phyloP scores from a whole-genome alignment of 1,284 basidiomycete genomes.

The Cutaneotrichosporon sp. region DNA sequence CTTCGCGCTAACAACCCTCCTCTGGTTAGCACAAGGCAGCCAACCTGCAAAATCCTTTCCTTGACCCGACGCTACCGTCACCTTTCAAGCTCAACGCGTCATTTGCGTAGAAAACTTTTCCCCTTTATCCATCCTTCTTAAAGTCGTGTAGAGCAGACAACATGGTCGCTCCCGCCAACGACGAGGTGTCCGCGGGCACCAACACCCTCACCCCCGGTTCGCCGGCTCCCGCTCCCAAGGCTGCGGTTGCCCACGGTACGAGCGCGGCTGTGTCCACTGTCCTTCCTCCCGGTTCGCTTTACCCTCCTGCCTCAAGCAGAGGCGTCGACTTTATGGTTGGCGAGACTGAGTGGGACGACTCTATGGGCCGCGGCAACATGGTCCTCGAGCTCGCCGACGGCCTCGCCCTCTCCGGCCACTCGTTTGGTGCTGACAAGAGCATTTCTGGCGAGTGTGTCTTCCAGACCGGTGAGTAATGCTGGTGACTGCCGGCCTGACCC shows the following conservation, averaged over 20 bases:
- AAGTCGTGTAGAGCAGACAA: slow-evolving; percentile 4
- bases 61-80: neutral
- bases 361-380: slow-evolving; percentile 54
- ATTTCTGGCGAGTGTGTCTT: slow-evolving; percentile 98
- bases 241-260: slow-evolving; percentile 21
- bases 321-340: slow-evolving; percentile 50
- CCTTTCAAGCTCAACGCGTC: neutral
- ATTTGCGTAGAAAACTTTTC: slow-evolving; percentile 1
- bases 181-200: slow-evolving; percentile 15
- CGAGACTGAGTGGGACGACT: slow-evolving; percentile 45
- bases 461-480: slow-evolving; percentile 78
- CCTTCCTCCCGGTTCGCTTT: slow-evolving; percentile 41
- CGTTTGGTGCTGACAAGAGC: slow-evolving; percentile 92
- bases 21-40: slow-evolving; percentile 8
- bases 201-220: slow-evolving; percentile 28
- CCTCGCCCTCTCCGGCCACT: slow-evolving; percentile 80
- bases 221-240: slow-evolving; percentile 25
- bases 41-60: neutral
- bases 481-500: neutral
- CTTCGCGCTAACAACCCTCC: slow-evolving; percentile 4
- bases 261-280: slow-evolving; percentile 25
- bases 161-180: slow-evolving; percentile 25
- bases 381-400: slow-evolving; percentile 92
- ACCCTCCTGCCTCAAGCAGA: slow-evolving; percentile 49
- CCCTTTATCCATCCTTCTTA: neutral